These are phyloP conservation scores for Cryptococcus wingfieldii DNA, from an alignment of 1,284 basidiomycete genomes.

Conservation along the genomic window DNA sequence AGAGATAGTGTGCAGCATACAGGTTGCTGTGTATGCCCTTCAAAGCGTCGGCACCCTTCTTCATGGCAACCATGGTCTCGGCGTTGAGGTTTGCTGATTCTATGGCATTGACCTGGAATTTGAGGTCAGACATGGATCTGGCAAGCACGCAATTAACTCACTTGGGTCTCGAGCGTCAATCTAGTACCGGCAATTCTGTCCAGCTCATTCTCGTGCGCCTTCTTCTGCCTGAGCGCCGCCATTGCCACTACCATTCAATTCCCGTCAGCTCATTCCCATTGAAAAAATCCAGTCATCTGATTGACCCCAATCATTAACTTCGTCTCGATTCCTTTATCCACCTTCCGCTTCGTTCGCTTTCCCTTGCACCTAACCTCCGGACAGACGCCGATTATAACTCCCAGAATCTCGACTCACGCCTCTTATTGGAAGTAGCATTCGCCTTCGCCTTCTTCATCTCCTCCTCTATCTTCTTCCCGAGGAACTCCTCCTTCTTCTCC, in stretches of 20 bases:
- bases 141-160: constrained; percentile 9
- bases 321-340: not conserved
- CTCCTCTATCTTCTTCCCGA: constrained; percentile 96
- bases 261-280: not conserved
- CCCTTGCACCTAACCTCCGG: not conserved
- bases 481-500: constrained; percentile 98
- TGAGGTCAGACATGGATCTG: not conserved
- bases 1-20: constrained; percentile 55
- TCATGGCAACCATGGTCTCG: constrained; percentile 97
- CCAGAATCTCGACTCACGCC: constrained; percentile 58
- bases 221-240: constrained; percentile 92
- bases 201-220: constrained; percentile 81
- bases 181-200: constrained; percentile 81
- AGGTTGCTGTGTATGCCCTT: constrained; percentile 87
- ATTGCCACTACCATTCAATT: constrained; percentile 62
- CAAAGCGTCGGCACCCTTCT: constrained; percentile 87
- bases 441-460: constrained; percentile 86
- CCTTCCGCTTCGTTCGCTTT: not conserved
- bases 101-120: constrained; percentile 72
- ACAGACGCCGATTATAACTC: not conserved
- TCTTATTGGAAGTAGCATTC: constrained; percentile 91
- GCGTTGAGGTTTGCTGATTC: constrained; percentile 98
- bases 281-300: not conserved
- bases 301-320: not conserved
- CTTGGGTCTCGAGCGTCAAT: constrained; percentile 92